These are phyloP conservation scores for Martensiomyces pterosporus DNA, from an alignment of 192 early-diverging fungal species.

Conservation along the genomic window DNA sequence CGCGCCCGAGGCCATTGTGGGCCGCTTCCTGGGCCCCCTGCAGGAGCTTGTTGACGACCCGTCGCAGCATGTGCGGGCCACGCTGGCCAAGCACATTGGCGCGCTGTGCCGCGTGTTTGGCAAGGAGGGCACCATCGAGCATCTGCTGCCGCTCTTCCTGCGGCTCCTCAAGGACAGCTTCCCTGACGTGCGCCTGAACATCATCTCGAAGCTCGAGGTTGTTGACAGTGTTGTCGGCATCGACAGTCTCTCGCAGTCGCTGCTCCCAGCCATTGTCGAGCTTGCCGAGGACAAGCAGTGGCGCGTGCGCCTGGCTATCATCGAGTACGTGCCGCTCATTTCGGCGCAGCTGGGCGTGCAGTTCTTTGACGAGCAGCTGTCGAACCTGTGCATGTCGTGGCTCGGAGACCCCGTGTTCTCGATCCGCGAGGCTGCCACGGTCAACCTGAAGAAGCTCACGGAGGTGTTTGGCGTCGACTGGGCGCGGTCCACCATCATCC, in stretches of 20 bases:
- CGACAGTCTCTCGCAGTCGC: conserved; percentile 92
- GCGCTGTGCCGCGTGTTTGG: conserved; percentile 93
- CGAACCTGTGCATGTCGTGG: conserved; percentile 96
- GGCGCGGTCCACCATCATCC: conserved; percentile 92
- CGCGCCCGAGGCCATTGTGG: conserved; percentile 71
- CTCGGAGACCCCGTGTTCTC: conserved; percentile 94
- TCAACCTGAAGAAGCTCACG: conserved; percentile 90
- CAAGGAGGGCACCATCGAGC: conserved; percentile 91
- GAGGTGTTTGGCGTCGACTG: conserved; percentile 99
- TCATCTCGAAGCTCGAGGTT: conserved; percentile 96
- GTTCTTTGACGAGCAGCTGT: conserved; percentile 97
- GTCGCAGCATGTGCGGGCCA: conserved; percentile 93
- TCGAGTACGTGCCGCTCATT: conserved; percentile 97
- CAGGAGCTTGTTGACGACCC: conserved; percentile 94
- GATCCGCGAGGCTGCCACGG: conserved; percentile 95
- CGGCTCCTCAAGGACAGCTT: conserved; percentile 96
- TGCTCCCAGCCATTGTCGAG: conserved; percentile 97
- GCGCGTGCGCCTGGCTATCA: conserved; percentile 97
- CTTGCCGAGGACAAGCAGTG: conserved; percentile 99
- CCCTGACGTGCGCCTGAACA: conserved; percentile 95
- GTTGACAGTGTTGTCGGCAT: conserved; percentile 97
- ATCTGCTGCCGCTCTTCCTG: conserved; percentile 91
- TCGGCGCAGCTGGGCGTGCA: conserved; percentile 92
- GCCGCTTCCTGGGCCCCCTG: conserved; percentile 81
- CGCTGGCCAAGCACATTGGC: conserved; percentile 94